Evolutionary conservation across 2,329 filamentous ascomycete genomes (phyloP), one percentile per base, ranked within the genome.

Genomic region (Curvularia verruculosa): DNA sequence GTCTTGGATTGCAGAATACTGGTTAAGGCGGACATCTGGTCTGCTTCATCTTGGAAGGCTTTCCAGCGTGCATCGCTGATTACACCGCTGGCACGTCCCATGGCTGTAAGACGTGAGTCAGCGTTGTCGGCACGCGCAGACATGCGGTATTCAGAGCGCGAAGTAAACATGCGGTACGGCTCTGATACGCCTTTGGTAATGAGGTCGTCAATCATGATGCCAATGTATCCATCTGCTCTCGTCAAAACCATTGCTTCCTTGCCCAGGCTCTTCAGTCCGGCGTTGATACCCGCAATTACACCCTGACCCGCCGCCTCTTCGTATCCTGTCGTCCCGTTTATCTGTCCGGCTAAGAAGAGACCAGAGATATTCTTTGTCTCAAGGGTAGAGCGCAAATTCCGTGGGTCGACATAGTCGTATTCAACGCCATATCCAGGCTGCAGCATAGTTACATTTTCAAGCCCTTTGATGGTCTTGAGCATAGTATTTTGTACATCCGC

Each of bases 91-190:
- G 83, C 79, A 54, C 89, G 87, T 9, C 92, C 95, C 73, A 89
- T 88, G 28, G 84, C 82, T 0, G 95, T 98, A 28, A 99, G 85
- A 2, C 95, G 88, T 5, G 89, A 77, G 77, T 99, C 95, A 34
- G 95, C 95, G 72, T 99, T 99, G 79, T 99, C 95, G 44, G 95
- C 89, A 60, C 95, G 89, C 2, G 92, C 87, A 41, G 89, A 91
- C 84, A 99, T 93, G 60, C 95, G 90, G 77, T 96, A 99, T 79
- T 99, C 95, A 78, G 90, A 96, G 62, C 95, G 87, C 5, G 91
- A 90, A 2, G 95, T 99, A 80, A 99, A 99, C 93, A 99, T 98
- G 65, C 95, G 87, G 78, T 99, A 99, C 1, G 95, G 95, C 73
- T 99, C 95, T 2, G 90, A 93, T 28, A 99, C 95, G 46, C 95